phyloP scores from a whole-genome alignment of 805 yeast species.

The Starmerella stellata region DNA sequence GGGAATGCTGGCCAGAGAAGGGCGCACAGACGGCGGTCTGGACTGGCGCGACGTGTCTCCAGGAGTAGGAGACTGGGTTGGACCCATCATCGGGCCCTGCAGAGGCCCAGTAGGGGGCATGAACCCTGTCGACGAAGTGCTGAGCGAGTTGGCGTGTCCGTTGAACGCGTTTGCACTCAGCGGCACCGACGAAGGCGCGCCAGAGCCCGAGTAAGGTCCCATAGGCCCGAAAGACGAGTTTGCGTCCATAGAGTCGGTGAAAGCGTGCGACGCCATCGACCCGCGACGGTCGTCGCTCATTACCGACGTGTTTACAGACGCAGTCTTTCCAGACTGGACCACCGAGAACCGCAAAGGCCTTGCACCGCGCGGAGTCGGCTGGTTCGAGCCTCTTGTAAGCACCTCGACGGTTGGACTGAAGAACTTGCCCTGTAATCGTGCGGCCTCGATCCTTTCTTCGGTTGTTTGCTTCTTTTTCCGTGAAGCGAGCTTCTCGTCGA shows the following conservation, averaged over 20 bases:
- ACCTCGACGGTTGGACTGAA: constrained; percentile 70
- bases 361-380: constrained; percentile 9
- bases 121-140: too few relatives aligned
- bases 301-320: background rate
- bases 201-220: background rate
- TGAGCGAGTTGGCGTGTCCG: too few relatives aligned
- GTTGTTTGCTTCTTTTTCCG: constrained; percentile 5
- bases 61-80: too few relatives aligned
- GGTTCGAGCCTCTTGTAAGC: constrained; percentile 28
- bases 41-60: background rate
- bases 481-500: constrained; percentile 12
- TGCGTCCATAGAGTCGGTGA: background rate
- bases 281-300: background rate
- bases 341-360: constrained; percentile 2
- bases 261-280: background rate
- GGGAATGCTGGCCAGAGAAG: background rate
- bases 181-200: background rate
- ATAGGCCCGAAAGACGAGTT: background rate
- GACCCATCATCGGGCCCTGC: background rate
- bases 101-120: too few relatives aligned
- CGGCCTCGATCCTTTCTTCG: constrained; percentile 11
- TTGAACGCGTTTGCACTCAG: too few relatives aligned
- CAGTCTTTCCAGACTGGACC: background rate
- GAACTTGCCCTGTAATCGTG: constrained; percentile 25
- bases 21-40: background rate